phyloP scores from a whole-genome alignment of 192 early-diverging fungal species.

The Obelidium mucronatum region DNA sequence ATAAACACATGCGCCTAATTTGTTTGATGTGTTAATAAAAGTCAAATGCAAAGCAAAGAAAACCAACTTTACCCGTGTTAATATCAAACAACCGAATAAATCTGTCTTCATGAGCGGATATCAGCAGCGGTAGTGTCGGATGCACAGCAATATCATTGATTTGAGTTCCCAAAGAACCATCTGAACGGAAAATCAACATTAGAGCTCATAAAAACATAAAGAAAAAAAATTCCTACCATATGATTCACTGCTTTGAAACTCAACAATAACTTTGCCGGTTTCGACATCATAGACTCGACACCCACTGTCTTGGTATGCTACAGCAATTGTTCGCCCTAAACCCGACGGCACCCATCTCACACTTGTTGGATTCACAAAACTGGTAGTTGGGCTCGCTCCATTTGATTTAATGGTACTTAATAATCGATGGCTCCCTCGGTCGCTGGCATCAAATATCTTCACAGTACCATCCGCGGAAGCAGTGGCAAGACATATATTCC shows the following conservation, averaged over 20 bases:
- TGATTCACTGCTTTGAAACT: slow-evolving; percentile 62
- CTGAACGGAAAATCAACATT: slow-evolving; percentile 47
- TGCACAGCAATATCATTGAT: slow-evolving; percentile 79
- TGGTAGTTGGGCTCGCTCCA: neutral
- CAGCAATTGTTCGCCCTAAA: slow-evolving; percentile 61
- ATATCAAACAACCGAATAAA: slow-evolving; percentile 78
- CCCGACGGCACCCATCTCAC: slow-evolving; percentile 65
- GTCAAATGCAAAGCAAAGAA: neutral
- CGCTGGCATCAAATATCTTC: slow-evolving; percentile 77
- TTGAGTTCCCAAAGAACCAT: slow-evolving; percentile 70
- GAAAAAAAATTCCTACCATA: slow-evolving; percentile 62
- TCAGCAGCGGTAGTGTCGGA: slow-evolving; percentile 73
- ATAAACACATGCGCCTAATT: slow-evolving; percentile 63
- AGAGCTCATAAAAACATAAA: slow-evolving; percentile 16
- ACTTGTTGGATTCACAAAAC: slow-evolving; percentile 62
- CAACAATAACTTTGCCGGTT: slow-evolving; percentile 65
- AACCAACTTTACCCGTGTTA: slow-evolving; percentile 62
- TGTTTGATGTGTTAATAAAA: neutral
- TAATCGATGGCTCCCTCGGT: slow-evolving; percentile 7
- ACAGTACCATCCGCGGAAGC: slow-evolving; percentile 82
- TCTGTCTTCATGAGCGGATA: slow-evolving; percentile 82
- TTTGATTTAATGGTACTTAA: neutral
- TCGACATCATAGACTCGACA: slow-evolving; percentile 82
- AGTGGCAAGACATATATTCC: slow-evolving; percentile 57
- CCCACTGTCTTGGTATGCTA: slow-evolving; percentile 68